Base-by-base conservation (phyloP, 1,284 basidiomycete species). In the Marasmius oreades region DNA sequence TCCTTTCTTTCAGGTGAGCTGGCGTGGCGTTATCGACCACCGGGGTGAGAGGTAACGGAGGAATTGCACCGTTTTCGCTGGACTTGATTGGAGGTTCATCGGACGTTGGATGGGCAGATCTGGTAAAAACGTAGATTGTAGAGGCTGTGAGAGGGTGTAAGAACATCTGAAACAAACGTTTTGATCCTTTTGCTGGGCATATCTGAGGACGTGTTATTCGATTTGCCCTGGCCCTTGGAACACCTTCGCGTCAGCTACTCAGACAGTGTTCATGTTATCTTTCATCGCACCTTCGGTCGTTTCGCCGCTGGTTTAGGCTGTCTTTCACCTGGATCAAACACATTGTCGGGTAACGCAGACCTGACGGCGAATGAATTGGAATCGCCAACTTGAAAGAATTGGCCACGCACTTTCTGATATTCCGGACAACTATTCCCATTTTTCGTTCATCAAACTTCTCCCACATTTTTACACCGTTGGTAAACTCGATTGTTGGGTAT, bases 401-500 rank as follows among this genome's bases (percentile, higher is more conserved):
- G 5, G 28, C 31, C 47, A 56, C 55, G 46, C 68, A 95, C 95
- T 87, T 89, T 78, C 88, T 98, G 66, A 98, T 94, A 69, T 98
- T 90, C 53, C 94, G 86, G 20, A 99, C 90, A 48, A 93, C 83
- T 60, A 99, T 93, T 23, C 94, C 93, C 96, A 99, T 99, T 51
- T 85, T 87, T 18, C 85, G 77, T 66, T 95, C 92, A 60, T 98
- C 93, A 66, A 90, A 99, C 70, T 92, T 91, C 66, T 98, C 96
- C 95, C 97, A 99, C 74, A 86, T 77, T 71, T 96, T 97, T 66
- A 96, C 94, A 56, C 92, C 82, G 66, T 95, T 92, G n/a, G 90
- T 93, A 70, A 99, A 99, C 67, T 98, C 93, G 39, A 88, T 91
- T 5, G 94, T 98, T 2, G 97, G 95, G 74, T 95, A 98, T 58